Conservation (phyloP, 306 rosid species). For the Cucurbita moschata region DNA sequence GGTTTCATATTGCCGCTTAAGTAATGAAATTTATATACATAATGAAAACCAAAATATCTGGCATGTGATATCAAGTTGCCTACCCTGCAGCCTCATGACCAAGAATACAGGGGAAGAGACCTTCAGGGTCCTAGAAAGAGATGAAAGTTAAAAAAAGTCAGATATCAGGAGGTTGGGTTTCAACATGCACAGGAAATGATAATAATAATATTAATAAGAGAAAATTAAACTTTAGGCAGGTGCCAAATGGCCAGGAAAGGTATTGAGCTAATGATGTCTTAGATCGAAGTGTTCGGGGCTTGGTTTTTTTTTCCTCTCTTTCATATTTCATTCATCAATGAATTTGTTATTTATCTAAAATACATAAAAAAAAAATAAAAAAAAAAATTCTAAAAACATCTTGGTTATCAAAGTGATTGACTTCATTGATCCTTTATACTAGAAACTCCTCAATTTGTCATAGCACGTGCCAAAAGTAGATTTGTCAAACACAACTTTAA, state of each 20-base stretch:
- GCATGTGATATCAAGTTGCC: background rate
- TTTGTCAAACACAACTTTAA: no score
- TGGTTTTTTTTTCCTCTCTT: background rate
- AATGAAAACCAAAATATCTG: background rate
- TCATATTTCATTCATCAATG: background rate
- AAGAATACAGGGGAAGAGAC: constrained; percentile 90
- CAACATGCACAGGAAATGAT: background rate
- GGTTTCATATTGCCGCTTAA: background rate
- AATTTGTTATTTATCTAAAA: background rate
- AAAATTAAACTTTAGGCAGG: background rate
- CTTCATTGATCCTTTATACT: background rate
- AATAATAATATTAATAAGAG: background rate
- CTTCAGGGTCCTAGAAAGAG: constrained; percentile 73
- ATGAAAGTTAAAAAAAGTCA: background rate
- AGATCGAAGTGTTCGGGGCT: background rate
- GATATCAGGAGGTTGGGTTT: background rate
- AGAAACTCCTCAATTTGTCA: background rate
- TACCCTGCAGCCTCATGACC: constrained; percentile 84
- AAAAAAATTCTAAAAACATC: no score
- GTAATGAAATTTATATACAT: background rate
- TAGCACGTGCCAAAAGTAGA: background rate
- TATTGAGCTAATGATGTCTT: background rate
- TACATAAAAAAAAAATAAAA: background rate
- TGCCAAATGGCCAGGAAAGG: background rate
- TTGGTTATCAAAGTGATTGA: background rate